Base-by-base conservation (phyloP, 306 rosid species). In the Sicyos edulis region DNA sequence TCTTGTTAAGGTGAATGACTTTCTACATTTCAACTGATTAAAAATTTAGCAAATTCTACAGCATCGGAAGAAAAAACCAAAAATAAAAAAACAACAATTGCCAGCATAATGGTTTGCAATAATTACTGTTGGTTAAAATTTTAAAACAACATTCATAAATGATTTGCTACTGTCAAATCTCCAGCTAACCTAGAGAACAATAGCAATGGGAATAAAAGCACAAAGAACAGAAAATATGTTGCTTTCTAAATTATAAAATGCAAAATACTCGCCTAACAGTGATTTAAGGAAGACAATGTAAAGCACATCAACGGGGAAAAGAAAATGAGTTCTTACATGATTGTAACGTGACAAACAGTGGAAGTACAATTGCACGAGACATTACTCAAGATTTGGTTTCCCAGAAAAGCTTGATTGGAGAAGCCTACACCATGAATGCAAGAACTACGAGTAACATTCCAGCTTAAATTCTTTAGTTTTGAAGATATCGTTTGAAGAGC, bases 301-400 rank as follows among this genome's bases (percentile, higher is more conserved):
- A 19, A 14, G 32, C 32, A 37, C 51, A 19, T 56, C 8, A 70
- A 17, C 2, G 32, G 17, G 45, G 7, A 26, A 26, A 22, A 45
- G 24, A 13, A 62, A 69, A 52, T 29, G 0, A 24, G 34, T 53
- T 52, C 87, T 4, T 82, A 88, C 96, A 88, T 82, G 62, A 5
- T 58, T 12, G 82, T 86, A 42, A 88, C 85, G 59, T 85, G 90
- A 80, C 92, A 91, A 81, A 78, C 34, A 37, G 83, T 62, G 54
- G 69, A 76, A 70, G 86, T 7, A 75, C 92, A 88, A 55, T 80
- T 9, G 61, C 96, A 91, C 0, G 83, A 79, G 75, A 86, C 82
- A 71, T 76, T 86, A 70, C 82, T 82, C 0, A 49, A 8, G 2
- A 55, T n/a, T 10, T 40, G 19, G 5, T 44, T 0, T 0, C 37